A percentile compares a stretch with the other conserved stretches of the same genome.
Conservation (phyloP, 371 early-diverging fungal species). For the Apophysomyces sp. region DNA sequence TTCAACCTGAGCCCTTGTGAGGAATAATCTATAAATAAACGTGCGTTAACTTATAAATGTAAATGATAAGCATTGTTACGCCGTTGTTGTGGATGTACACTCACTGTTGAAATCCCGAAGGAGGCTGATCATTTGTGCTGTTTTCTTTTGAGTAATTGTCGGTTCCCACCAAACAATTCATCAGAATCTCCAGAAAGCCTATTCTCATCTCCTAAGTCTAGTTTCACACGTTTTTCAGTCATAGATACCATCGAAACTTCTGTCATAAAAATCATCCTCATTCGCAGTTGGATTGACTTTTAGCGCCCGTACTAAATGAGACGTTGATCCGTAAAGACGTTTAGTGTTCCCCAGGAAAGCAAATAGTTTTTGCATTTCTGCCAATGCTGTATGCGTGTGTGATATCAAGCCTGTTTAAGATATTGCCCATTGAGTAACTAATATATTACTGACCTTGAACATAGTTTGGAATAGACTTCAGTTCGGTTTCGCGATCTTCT, state of each 20-base stretch:
- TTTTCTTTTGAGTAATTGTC: not conserved
- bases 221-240: not conserved
- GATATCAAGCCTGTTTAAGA: not conserved
- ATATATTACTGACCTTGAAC: not conserved
- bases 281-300: not conserved
- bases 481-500: not conserved
- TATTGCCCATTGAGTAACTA: not conserved
- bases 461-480: not conserved
- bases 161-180: not conserved
- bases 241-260: constrained; percentile 18
- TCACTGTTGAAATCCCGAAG: not conserved
- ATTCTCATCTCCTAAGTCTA: not conserved
- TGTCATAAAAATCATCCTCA: constrained; percentile 5
- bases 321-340: constrained; percentile 8
- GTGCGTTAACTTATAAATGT: no score
- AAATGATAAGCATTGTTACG: no score
- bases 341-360: constrained; percentile 8
- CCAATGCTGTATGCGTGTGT: constrained; percentile 4
- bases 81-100: no score
- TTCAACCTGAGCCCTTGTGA: constrained; percentile 14
- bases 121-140: not conserved
- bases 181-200: constrained; percentile 6
- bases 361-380: constrained; percentile 35
- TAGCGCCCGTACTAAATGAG: constrained; percentile 1
- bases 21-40: constrained; percentile 14